Evolutionary conservation across 2,329 filamentous ascomycete species (phyloP), one percentile per base, ranked within the genome.

Genomic region (Ophiostoma quercus): DNA sequence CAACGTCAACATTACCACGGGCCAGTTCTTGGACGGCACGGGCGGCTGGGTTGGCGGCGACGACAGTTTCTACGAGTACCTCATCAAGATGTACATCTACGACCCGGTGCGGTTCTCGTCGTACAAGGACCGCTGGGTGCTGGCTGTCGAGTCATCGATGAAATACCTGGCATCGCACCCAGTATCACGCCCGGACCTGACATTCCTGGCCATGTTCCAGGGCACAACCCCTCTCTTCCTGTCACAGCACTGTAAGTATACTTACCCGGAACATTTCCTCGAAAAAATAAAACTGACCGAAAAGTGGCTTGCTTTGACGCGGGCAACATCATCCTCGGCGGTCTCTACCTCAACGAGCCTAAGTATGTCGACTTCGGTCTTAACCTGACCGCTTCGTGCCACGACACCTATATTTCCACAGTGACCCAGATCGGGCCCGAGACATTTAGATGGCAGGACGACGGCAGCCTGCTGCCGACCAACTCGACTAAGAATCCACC

Each of bases 71-170:
- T 96, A 96, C 80, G 92, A 96, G 79, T 96, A 96, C 75, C 85
- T 96, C 41, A 89, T 96, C 78, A 96, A 96, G 82, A 94, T 95
- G 91, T 96, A 89, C 75, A 79, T 94, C 69, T 96, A 96, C 77
- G 90, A 94, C 76, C 83, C 87, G 0, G 74, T 77, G 6, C 83
- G 87, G 2, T 96, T 91, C 75, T 79, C 75, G 1, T 72, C 78
- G 2, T 92, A 94, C 80, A 87, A 84, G 75, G 89, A 94, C 73
- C 87, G 87, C 66, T 97, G 92, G 92, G 80, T 92, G 60, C 76
- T 83, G 0, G 92, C 92, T 1, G 90, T 88, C 68, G 88, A 96
- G 74, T 92, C 90, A 7, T 88, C 88, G 6, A 94, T 95, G 66
- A 77, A 84, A 65, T 83, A 92, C 75, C 84, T 96, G 8, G 83